Evolutionary conservation across 495 filamentous ascomycete genomes (phyloP), one percentile per base, ranked within the genome.

Genomic region (Lepidopterella palustris): DNA sequence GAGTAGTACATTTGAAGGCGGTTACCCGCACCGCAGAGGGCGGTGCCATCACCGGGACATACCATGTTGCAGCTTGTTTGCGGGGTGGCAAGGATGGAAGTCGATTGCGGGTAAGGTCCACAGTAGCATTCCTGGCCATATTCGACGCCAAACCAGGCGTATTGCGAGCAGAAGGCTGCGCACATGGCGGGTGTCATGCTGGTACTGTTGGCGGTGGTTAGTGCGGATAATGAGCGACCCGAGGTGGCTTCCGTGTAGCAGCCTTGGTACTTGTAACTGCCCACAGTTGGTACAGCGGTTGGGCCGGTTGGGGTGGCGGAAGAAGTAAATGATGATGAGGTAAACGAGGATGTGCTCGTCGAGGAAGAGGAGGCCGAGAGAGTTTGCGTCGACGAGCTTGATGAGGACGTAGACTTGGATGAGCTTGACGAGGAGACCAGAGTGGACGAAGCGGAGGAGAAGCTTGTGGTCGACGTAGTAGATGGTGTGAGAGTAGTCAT

Each of bases 11-110:
- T 11, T 3, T 25, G 21, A 5, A 63, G 55, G 23, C 55, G 20
- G 39, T 15, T 27, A 11, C n/a, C n/a, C 8, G 35, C 59, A 21
- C 62, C 62, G 50, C 65, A 65, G 24, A 55, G n/a, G 21, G 40
- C 4, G 27, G 32, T 25, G 6, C 9, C 39, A 53, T 76, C 69
- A 32, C 79, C 80, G 31, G 68, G 45, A 68, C 81, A 84, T 24
- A 69, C 64, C 68, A 78, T 76, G 64, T 69, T 79, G 65, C 81
- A 84, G 25, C 78, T 77, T 18, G 70, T 45, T 2, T 26, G 57
- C 26, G 54, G 50, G 9, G 25, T 20, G 18, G 62, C 52, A 45
- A 52, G 45, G 31, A 40, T 21, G 4, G 53, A 31, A 29, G 10
- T 24, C 4, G 25, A n/a, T 13, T 21, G 15, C 25, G 42, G 54